Evolutionary conservation across 1,284 basidiomycete genomes (phyloP), one percentile per base, ranked within the genome.

Genomic region (Austroboletus novae-zelandiae): DNA sequence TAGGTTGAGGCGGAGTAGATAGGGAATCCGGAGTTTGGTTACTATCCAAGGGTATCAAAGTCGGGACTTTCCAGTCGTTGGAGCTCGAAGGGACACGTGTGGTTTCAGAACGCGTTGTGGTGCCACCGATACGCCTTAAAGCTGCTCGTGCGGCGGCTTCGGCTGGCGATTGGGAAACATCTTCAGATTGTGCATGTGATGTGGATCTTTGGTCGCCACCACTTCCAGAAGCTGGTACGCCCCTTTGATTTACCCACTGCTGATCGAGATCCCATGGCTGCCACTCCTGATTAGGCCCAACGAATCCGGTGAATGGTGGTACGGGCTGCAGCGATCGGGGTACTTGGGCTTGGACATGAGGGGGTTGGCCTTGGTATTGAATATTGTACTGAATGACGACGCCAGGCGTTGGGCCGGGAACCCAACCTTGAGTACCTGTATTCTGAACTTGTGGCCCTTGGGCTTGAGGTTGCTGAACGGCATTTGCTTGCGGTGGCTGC

Each of bases 281-380:
- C 81, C 83, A 86, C 17, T 68, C 72, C n/a, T 78, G 80, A 35
- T 75, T 78, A 15, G 84, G 84, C 4, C 82, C 83, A 35, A 75
- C 70, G 56, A 86, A 87, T 7, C 85, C 85, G 52, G 66, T 55
- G 53, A 77, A 79, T 35, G 69, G 74, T 2, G 78, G 80, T 17
- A 72, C 59, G 9, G 72, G 70, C 43, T 68, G 73, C 36, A 67
- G 67, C 18, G 62, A 61, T 32, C 59, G 68, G 29, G 60, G 65
- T 40, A 45, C 57, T 36, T 63, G 68, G 9, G 20, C 51, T 50
- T 60, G 59, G 34, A 42, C 48, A 23, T 57, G 58, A 9, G 53
- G 62, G 31, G 63, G 66, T 27, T 68, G 63, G 30, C 64, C 62
- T 32, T 77, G 76, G 47, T 80, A 80, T 53, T 81, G 79, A 10